Evolutionary conservation across 148 eudicot genomes (phyloP).

Genomic region (Persicaria tinctoria): DNA sequence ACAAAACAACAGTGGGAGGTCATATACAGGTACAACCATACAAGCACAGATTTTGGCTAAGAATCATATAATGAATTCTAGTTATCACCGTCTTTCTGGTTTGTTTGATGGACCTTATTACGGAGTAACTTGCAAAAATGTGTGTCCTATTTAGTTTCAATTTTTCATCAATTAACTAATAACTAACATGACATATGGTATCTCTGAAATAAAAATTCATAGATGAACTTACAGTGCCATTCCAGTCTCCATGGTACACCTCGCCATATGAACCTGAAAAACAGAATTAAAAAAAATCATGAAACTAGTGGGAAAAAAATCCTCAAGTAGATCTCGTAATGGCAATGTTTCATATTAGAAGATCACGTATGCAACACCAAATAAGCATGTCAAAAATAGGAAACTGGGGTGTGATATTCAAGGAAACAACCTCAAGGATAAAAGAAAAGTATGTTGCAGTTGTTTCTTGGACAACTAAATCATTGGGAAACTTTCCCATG

Average conservation of each 20-base stretch:
- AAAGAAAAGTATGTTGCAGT: neutral
- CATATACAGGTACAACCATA: neutral
- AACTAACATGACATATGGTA: neutral
- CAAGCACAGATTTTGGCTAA: neutral
- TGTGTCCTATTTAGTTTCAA: neutral
- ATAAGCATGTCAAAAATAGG: conserved; percentile 3
- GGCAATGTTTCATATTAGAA: neutral
- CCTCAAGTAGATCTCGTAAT: neutral
- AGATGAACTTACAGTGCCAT: conserved; percentile 73
- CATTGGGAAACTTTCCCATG: neutral
- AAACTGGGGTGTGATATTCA: neutral
- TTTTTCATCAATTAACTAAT: neutral
- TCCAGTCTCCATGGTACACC: conserved; percentile 95
- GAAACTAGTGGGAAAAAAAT: neutral
- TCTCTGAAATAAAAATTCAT: conserved; percentile 9
- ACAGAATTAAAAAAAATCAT: neutral
- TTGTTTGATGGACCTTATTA: neutral
- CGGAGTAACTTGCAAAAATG: neutral
- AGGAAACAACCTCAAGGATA: neutral
- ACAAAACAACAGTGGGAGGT: neutral
- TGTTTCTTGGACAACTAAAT: neutral
- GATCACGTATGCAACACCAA: neutral
- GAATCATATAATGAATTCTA: neutral
- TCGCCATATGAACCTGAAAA: conserved; percentile 89
- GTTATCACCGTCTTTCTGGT: neutral